Base-by-base conservation (phyloP, 345 rosid genomes). In the Alliaria petiolata region DNA sequence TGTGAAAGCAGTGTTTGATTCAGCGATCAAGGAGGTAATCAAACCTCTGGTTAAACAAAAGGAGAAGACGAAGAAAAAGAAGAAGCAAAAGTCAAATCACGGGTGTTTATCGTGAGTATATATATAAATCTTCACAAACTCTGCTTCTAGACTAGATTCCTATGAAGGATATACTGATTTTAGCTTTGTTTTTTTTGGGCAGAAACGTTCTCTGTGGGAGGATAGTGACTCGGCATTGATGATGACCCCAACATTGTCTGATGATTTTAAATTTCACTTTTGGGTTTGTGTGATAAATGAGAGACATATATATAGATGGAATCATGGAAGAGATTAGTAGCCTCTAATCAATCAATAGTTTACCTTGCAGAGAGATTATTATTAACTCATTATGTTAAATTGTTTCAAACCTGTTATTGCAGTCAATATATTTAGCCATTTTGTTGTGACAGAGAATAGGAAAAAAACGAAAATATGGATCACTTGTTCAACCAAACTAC, bases 1-100 rank as follows among this genome's bases (percentile, higher is more conserved):
- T 77, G 96, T 89, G 71, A 95, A 95, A 82, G 93, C 90, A 58
- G 92, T 91, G 43, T 95, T 95, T 82, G 99, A 95, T 83, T 87
- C 90, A 9, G 96, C 99, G 17, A 91, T 95, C 82, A 91, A 78
- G 80, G 95, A 91, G 60, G 99, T 95, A 11, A 86, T 95, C 72
- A 91, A 86, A 75, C 95, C 99, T 6, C 78, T 84, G 33, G 87
- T 76, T 71, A 87, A 88, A 79, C 89, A 82, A 62, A 88, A 91
- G 66, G 93, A 91, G 78, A 87, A 86, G 84, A 83, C 85, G 56
- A 85, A 80, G 78, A 77, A 65, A 19, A 76, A 76, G 59, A 76
- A 76, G 76, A 76, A 64, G 19, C 79, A 56, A 5, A 93, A 83
- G 86, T 72, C 74, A 5, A 80, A 58, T 49, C 85, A 74, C 52